Percentiles rank a stretch among this genome's conserved stretches.
phyloP scores from a whole-genome alignment of 108 stramenopile genomes.

The Nitzschia sp. region DNA sequence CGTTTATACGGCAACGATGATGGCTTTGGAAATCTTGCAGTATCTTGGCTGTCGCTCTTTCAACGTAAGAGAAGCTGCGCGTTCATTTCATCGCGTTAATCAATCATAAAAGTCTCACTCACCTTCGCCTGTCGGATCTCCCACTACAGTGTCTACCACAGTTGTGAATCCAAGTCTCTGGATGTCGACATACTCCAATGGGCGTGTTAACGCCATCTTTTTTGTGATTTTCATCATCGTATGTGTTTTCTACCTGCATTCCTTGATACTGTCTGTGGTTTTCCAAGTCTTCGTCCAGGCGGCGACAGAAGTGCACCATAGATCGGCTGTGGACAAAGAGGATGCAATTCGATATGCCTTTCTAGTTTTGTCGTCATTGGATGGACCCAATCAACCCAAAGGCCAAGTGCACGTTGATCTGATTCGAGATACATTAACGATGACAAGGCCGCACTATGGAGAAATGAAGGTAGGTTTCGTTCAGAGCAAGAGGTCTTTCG shows the following conservation, averaged over 20 bases:
- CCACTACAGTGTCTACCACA: constrained; percentile 38
- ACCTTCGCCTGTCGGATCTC: neutral
- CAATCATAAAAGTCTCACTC: neutral
- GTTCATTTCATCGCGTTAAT: neutral
- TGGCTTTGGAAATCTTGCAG: constrained; percentile 18
- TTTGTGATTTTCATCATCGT: constrained; percentile 54
- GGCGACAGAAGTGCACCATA: constrained; percentile 36
- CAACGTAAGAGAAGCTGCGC: constrained; percentile 21
- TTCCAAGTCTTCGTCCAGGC: constrained; percentile 58
- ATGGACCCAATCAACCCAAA: neutral
- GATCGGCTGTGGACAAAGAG: constrained; percentile 37
- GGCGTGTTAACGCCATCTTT: constrained; percentile 38
- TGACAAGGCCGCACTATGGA: constrained; percentile 42
- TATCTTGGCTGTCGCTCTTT: constrained; percentile 42
- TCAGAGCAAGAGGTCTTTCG: neutral
- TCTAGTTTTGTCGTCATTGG: constrained; percentile 19
- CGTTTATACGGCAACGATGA: constrained; percentile 39
- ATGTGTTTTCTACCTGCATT: constrained; percentile 48
- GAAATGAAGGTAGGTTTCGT: constrained; percentile 20
- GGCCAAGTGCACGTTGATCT: constrained; percentile 8
- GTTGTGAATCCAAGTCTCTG: constrained; percentile 53
- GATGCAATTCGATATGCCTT: constrained; percentile 43
- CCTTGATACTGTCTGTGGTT: constrained; percentile 50
- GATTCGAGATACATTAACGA: constrained; percentile 24
- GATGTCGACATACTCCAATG: constrained; percentile 46